Base-by-base conservation (phyloP, 148 eudicot species). In the Suaeda aralocaspica region DNA sequence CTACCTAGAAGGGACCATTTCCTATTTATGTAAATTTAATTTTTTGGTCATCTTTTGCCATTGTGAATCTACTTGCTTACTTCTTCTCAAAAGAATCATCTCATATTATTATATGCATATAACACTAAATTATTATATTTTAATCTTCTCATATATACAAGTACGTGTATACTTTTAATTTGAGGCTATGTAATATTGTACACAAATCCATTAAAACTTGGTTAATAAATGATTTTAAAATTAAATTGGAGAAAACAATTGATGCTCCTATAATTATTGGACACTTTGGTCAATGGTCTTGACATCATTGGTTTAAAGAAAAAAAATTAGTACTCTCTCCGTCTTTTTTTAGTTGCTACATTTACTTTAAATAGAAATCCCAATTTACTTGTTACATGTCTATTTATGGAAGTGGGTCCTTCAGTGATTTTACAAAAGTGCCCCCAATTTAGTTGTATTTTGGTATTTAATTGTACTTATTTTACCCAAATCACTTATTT, bases 61-160 rank as follows among this genome's bases (percentile, higher is more conserved):
- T 61, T 16, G 0, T 61, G 13, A 36, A 21, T n/a, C 14, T 11
- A 31, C 21, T 34, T 34, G 46, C 12, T 6, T 61, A 36, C 26
- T 61, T 36, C 12, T 34, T n/a, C n/a, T 28, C 28, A 36, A 61
- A 34, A 46, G 65, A 61, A 59, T 31, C 63, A 30, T 59, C 21
- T 21, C 29, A 29, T 30, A 31, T 59, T 25, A 56, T 56, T 30
- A 57, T 57, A n/a, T 57, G 60, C 6, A 29, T 18, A 57, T 57
- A 29, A 0, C 16, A 26, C 33, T 19, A 26, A 57, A 26, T 59
- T 19, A 31, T 30, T 16, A 59, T 8, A 31, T 59, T 31, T 16
- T 13, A n/a, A 18, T 6, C 6, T 31, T 19, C 42, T 31, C 21
- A 14, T 61, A 61, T 46, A 14, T 13, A 46, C 18, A 6, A 6